Percentiles rank a stretch among this genome's conserved stretches.
Evolutionary conservation across 169 alveolate genomes (phyloP).

Genomic region (Cryptosporidium meleagridis): DNA sequence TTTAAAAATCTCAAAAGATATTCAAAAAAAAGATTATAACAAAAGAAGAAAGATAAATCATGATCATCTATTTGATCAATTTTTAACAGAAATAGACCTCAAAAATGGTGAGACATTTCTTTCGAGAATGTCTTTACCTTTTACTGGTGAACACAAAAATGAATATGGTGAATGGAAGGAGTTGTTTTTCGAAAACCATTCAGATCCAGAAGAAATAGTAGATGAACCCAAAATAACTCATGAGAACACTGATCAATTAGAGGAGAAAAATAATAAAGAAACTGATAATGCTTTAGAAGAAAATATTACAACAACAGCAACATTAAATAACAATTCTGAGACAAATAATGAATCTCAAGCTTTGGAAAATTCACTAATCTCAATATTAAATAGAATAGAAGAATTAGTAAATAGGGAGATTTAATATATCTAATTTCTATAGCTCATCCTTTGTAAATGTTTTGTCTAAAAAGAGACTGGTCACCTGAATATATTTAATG

Average conservation of each 20-base stretch:
- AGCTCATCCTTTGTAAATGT: slow-evolving; percentile 26
- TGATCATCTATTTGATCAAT: neutral
- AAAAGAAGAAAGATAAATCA: slow-evolving; percentile 8
- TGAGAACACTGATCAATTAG: neutral
- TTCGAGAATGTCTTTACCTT: neutral
- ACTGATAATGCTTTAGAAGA: neutral
- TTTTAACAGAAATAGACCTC: neutral
- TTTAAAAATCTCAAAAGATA: neutral
- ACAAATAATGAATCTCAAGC: neutral
- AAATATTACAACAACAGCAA: neutral
- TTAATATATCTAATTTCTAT: neutral
- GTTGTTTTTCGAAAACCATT: neutral
- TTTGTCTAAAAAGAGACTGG: slow-evolving; percentile 1
- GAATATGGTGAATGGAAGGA: slow-evolving; percentile 30
- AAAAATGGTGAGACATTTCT: neutral
- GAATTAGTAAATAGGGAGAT: slow-evolving; percentile 36
- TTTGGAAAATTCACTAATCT: slow-evolving; percentile 23
- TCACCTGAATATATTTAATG: slow-evolving; percentile 58
- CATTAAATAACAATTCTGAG: neutral
- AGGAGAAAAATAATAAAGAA: neutral
- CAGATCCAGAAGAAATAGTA: neutral
- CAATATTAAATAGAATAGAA: slow-evolving; percentile 34
- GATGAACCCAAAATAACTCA: neutral
- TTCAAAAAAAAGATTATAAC: neutral
- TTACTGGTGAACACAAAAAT: neutral